A percentile compares a stretch with the other conserved stretches of the same genome.
phyloP scores from a whole-genome alignment of 2,329 filamentous ascomycete genomes.

The Pseudogymnoascus sp. region DNA sequence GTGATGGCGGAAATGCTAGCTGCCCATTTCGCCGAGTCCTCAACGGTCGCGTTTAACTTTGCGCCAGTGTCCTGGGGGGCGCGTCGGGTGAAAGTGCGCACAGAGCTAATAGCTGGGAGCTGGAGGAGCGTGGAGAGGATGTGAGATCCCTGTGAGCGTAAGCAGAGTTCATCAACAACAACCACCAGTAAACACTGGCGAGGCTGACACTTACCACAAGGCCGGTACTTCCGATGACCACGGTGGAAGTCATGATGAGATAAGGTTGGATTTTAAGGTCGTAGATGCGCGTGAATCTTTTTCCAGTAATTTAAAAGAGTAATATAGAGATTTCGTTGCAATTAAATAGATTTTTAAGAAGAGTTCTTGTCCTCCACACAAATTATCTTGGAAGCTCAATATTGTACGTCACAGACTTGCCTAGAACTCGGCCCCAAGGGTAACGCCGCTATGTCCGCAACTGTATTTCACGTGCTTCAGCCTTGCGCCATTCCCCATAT shows the following conservation, averaged over 20 bases:
- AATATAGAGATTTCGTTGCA: background rate
- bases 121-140: constrained; percentile 64
- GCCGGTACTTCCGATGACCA: constrained; percentile 40
- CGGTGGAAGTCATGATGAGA: constrained; percentile 37
- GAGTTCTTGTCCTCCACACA: background rate
- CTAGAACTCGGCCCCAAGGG: background rate
- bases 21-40: constrained; percentile 65
- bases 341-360: background rate
- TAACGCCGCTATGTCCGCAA: background rate
- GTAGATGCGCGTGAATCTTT: background rate
- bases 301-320: background rate
- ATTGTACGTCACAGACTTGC: background rate
- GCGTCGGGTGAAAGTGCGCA: constrained; percentile 59
- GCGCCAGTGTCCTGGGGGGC: constrained; percentile 43
- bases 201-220: constrained; percentile 37
- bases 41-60: constrained; percentile 60
- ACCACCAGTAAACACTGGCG: background rate
- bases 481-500: background rate
- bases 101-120: constrained; percentile 43
- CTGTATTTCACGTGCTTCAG: background rate
- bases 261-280: background rate
- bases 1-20: constrained; percentile 48
- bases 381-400: background rate
- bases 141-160: constrained; percentile 49
- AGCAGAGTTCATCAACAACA: background rate